Conservation (phyloP, 352 stramenopile species). For the Globisporangium megalacanthum region DNA sequence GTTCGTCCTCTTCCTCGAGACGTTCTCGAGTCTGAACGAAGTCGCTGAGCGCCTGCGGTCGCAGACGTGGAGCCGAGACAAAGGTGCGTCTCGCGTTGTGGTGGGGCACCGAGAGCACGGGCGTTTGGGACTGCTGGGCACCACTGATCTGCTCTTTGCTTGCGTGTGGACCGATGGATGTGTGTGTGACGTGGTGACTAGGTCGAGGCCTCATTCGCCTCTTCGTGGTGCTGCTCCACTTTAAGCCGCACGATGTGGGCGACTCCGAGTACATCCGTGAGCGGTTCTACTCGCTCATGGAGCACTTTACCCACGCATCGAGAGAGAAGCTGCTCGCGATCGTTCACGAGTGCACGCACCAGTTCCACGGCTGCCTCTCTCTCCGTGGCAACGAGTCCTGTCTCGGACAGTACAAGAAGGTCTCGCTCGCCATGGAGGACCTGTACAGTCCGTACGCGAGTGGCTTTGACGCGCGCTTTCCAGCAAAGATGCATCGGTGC, state of each 20-base stretch:
- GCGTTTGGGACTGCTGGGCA: too few species aligned
- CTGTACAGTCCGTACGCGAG: constrained; percentile 19
- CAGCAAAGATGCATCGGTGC: constrained; percentile 16
- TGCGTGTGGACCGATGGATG: not conserved
- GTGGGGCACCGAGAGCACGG: too few species aligned
- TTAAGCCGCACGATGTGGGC: constrained; percentile 34
- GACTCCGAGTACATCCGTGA: constrained; percentile 32
- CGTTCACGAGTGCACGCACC: constrained; percentile 43
- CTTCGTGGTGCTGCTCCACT: constrained; percentile 50
- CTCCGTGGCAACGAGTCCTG: constrained; percentile 16
- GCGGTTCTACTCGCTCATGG: constrained; percentile 41
- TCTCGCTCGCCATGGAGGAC: constrained; percentile 20
- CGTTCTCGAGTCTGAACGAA: constrained; percentile 58
- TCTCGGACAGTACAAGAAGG: constrained; percentile 13
- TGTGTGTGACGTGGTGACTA: constrained; percentile 10
- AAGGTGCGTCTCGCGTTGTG: constrained; percentile 25
- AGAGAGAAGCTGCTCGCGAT: constrained; percentile 24
- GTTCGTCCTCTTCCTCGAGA: constrained; percentile 70
- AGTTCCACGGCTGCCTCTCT: constrained; percentile 51
- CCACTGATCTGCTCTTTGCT: not conserved
- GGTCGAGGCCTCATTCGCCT: constrained; percentile 55
- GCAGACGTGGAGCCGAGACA: constrained; percentile 32
- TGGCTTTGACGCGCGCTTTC: constrained; percentile 16
- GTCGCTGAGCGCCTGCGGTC: constrained; percentile 49
- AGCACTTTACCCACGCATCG: constrained; percentile 25